phyloP scores from a whole-genome alignment of 495 filamentous ascomycete species.

The Pyrenopolyporus hunteri region DNA sequence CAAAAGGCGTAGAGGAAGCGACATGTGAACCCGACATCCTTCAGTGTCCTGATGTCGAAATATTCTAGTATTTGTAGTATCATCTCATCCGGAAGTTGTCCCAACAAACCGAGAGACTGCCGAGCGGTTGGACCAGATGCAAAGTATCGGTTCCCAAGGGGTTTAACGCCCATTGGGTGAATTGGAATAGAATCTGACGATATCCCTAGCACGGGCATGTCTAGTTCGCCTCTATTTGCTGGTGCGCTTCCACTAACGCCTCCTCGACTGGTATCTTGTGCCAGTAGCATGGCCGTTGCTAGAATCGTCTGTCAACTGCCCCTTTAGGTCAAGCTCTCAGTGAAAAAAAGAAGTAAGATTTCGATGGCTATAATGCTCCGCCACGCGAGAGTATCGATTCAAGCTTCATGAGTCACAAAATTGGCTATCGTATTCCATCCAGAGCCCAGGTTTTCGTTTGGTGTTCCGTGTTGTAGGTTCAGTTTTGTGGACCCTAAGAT shows the following conservation, averaged over 20 bases:
- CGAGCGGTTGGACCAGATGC: conserved; percentile 70
- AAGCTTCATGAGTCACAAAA: conserved; percentile 22
- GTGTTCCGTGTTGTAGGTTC: neutral
- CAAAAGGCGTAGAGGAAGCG: conserved; percentile 89
- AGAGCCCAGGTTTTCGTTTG: neutral
- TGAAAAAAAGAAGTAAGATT: conserved; percentile 2
- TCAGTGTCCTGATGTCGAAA: conserved; percentile 67
- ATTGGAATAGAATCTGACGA: conserved; percentile 61
- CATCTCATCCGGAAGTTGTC: conserved; percentile 78
- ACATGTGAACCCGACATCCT: conserved; percentile 78
- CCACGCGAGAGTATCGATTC: conserved; percentile 12
- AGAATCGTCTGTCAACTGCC: conserved; percentile 11
- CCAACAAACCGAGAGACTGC: conserved; percentile 65
- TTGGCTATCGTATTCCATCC: neutral
- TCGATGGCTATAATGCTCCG: conserved; percentile 7
- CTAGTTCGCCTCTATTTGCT: conserved; percentile 30
- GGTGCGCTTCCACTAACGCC: conserved; percentile 20
- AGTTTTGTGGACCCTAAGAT: conserved; percentile 11
- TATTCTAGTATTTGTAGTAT: conserved; percentile 76
- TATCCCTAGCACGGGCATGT: conserved; percentile 29
- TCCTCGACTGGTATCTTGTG: conserved; percentile 29
- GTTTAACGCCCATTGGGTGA: conserved; percentile 87
- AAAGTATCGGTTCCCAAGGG: conserved; percentile 81
- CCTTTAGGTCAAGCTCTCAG: conserved; percentile 15
- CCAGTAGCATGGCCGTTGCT: conserved; percentile 29